Percentiles rank a stretch among this genome's conserved stretches.
Conservation (phyloP, 2,329 filamentous ascomycete species). For the Bipolaris oryzae region DNA sequence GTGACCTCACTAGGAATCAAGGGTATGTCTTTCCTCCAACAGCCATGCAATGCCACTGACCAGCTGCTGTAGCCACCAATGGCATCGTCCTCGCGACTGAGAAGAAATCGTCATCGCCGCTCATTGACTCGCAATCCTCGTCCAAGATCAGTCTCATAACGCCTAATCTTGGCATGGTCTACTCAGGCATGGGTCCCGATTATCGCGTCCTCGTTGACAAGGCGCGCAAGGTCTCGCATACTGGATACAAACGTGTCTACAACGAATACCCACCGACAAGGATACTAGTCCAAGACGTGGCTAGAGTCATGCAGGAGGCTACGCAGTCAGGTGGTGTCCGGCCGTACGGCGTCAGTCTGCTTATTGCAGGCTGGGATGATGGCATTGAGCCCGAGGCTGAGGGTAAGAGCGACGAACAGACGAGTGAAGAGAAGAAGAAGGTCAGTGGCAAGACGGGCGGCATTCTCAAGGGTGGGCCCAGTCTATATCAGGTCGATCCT, state of each 20-base stretch:
- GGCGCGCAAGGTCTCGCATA: conserved; percentile 97
- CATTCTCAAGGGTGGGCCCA: conserved; percentile 92
- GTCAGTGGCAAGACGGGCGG: conserved; percentile 88
- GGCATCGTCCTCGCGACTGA: conserved; percentile 98
- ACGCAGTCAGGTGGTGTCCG: conserved; percentile 97
- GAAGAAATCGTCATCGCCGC: conserved; percentile 98
- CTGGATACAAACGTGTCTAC: conserved; percentile 99
- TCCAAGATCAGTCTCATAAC: conserved; percentile 98
- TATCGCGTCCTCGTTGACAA: conserved; percentile 97
- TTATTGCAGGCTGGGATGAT: conserved; percentile 98
- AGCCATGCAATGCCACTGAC: conserved; percentile 11
- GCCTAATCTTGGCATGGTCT: conserved; percentile 99
- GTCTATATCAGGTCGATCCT: conserved; percentile 98
- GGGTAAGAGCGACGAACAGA: conserved; percentile 59
- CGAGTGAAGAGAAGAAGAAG: conserved; percentile 70
- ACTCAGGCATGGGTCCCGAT: conserved; percentile 98
- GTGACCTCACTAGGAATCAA: conserved; percentile 99
- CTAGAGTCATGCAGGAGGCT: conserved; percentile 97
- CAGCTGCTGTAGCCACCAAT: conserved; percentile 76
- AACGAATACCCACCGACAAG: conserved; percentile 99
- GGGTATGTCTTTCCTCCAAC: conserved; percentile 60
- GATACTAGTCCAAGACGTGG: conserved; percentile 98
- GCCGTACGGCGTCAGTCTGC: conserved; percentile 92
- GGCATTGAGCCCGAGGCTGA: conserved; percentile 86
- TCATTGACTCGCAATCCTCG: conserved; percentile 92